Base-by-base conservation (phyloP, 345 rosid species). In the Tarenaya hassleriana region DNA sequence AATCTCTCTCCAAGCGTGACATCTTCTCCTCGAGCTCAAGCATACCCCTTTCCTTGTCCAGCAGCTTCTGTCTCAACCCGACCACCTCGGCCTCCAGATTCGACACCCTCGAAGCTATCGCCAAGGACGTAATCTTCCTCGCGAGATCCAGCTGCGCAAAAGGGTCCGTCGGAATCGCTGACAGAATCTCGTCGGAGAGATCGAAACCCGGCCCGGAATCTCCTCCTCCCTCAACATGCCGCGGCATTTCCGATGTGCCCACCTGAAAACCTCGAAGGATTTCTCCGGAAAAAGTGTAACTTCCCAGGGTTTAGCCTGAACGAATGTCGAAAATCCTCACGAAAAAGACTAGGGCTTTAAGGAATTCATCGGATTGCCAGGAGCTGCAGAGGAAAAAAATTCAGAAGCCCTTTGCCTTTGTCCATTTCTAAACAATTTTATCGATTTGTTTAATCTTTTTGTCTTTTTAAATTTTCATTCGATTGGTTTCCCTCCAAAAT, bases 61-160 rank as follows among this genome's bases (percentile, higher is more conserved):
- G 31, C 51, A 79, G 60, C 52, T 61, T 76, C 58, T 71, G 76
- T 48, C 72, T 66, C 81, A 81, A 63, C 62, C 66, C 76, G 16
- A 68, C 75, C 11, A 57, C 69, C 65, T 92, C 94, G 13, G 82
- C 69, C 69, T 88, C 95, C 67, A 92, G 81, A 43, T 76, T 78
- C 60, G 95, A 75, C 34, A 92, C 91, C 57, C 96, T 82, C 33
- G 96, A 84, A 51, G 95, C 88, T 38, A 92, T 83, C 19, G 98
- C 98, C 89, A 88, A 75, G 21, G 98, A 85, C 1, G 96, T 92
- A 31, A 88, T 92, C 83, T 85, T 88, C 54, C 95, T 86, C 40
- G 98, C 98, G 61, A 92, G 84, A 83, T 92, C 96, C 76, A 92
- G 74, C 75, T 92, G 94, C 47, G 88, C 96, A 63, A 79, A 88